Percentiles rank a stretch among this genome's conserved stretches.
Conservation (phyloP, 2,329 filamentous ascomycete species). For the Aspergillus ochraceus region DNA sequence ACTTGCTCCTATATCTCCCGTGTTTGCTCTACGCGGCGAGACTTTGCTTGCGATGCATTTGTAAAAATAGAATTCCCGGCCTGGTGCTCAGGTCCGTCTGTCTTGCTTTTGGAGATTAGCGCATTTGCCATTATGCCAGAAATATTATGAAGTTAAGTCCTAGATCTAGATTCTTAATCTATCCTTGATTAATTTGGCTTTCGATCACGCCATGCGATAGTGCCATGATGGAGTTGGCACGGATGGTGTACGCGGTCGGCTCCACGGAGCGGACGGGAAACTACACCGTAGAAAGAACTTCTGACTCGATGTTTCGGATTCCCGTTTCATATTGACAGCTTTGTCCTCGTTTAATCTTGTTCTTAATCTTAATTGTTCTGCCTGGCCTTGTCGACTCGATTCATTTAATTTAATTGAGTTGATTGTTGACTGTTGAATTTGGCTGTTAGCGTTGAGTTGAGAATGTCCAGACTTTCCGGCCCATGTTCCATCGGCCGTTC, state of each 20-base stretch:
- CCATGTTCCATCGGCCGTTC: no score
- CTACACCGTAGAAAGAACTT: neutral
- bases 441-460: no score
- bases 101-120: constrained; percentile 35
- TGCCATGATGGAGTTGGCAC: neutral
- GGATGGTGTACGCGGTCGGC: neutral
- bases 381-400: no score
- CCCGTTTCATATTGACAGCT: neutral
- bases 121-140: constrained; percentile 34
- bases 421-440: no score
- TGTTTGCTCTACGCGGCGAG: constrained; percentile 9
- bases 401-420: no score
- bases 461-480: no score
- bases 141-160: constrained; percentile 32
- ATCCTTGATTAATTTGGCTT: neutral
- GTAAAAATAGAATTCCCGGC: constrained; percentile 41
- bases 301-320: neutral
- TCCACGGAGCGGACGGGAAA: neutral
- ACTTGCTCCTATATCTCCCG: neutral
- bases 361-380: neutral
- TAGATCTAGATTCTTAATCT: neutral
- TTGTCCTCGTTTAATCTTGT: neutral
- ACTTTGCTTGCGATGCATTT: constrained; percentile 27
- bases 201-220: neutral
- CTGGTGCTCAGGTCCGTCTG: constrained; percentile 21